A percentile compares a stretch with the other conserved stretches of the same genome.
Conservation (phyloP, 257 asterid genomes). For the Solanum ossicruentum region DNA sequence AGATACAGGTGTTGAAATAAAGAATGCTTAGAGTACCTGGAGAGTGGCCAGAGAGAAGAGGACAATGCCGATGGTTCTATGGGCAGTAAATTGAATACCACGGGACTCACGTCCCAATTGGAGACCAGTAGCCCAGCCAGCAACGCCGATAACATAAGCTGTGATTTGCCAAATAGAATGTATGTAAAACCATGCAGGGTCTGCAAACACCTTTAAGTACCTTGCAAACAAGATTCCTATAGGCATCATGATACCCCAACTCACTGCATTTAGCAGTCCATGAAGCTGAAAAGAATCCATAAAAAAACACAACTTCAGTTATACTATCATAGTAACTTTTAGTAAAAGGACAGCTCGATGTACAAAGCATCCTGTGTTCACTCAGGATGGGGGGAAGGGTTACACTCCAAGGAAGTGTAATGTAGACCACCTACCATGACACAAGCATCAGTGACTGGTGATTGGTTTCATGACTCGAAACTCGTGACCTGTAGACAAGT, state of each 20-base stretch:
- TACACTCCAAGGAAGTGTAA: neutral
- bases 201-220: constrained; percentile 68
- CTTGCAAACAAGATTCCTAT: constrained; percentile 63
- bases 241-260: constrained; percentile 86
- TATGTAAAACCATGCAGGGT: constrained; percentile 88
- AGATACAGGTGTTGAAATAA: neutral
- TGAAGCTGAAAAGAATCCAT: constrained; percentile 34
- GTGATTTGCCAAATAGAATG: constrained; percentile 56
- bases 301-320: neutral
- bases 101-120: constrained; percentile 61
- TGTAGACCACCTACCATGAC: neutral
- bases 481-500: neutral
- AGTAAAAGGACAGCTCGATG: neutral
- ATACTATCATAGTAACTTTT: neutral
- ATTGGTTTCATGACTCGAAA: neutral
- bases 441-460: neutral
- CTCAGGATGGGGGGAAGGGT: neutral
- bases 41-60: constrained; percentile 60
- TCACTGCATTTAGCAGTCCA: constrained; percentile 62
- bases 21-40: constrained; percentile 32
- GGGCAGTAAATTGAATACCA: constrained; percentile 45
- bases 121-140: constrained; percentile 88
- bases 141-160: constrained; percentile 67
- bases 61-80: constrained; percentile 60
- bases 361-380: neutral